Evolutionary conservation across 352 stramenopile genomes (phyloP).

Genomic region (Halophytophthora batemanensis): DNA sequence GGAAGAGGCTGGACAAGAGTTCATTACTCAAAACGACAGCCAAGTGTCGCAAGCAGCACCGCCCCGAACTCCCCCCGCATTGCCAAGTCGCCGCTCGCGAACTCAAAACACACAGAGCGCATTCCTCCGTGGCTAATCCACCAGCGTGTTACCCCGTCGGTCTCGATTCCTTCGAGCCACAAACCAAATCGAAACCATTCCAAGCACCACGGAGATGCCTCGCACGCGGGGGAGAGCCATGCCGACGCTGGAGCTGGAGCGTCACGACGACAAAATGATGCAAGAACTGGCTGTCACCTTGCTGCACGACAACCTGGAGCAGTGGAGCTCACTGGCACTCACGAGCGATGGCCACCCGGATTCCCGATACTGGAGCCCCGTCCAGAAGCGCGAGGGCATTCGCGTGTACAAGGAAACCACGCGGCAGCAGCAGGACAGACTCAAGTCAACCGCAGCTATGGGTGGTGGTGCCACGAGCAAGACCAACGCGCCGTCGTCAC

Average conservation of each 20-base stretch:
- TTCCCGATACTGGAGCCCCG: conserved; percentile 21
- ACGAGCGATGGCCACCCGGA: conserved; percentile 33
- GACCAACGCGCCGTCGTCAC: conserved; percentile 14
- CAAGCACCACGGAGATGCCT: conserved; percentile 15
- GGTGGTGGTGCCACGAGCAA: conserved; percentile 13
- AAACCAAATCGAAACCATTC: conserved; percentile 7
- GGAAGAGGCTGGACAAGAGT: too few species aligned
- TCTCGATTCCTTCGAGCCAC: conserved; percentile 9
- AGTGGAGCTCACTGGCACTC: conserved; percentile 21
- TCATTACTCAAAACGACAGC: too few species aligned
- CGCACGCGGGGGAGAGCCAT: conserved; percentile 22
- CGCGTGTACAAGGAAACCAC: conserved; percentile 36
- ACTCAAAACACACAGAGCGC: too few species aligned
- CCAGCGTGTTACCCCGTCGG: conserved; percentile 1
- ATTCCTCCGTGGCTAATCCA: too few species aligned
- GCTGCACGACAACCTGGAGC: conserved; percentile 26
- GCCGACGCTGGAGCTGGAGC: conserved; percentile 26
- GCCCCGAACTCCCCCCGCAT: too few species aligned
- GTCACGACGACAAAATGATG: conserved; percentile 24
- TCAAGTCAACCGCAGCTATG: conserved; percentile 22
- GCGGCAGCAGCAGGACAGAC: conserved; percentile 19
- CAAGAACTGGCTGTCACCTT: conserved; percentile 25
- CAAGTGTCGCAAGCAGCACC: too few species aligned
- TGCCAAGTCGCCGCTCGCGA: too few species aligned
- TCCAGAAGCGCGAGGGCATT: conserved; percentile 28